These are phyloP conservation scores for Juglanconis sp. DNA, from an alignment of 2,329 filamentous ascomycete species.

Conservation along the genomic window DNA sequence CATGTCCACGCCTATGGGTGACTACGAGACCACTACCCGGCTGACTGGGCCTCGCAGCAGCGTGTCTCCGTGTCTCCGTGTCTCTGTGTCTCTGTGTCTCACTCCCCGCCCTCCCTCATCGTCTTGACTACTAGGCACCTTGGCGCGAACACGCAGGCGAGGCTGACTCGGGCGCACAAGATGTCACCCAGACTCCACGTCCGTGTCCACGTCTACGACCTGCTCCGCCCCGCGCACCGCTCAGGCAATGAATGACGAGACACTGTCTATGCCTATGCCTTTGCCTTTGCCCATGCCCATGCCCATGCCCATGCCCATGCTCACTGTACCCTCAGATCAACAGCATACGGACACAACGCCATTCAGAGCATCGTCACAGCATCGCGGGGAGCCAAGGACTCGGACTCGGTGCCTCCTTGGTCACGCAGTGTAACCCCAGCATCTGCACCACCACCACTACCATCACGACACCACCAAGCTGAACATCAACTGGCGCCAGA, in stretches of 20 bases:
- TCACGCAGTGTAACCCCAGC: slow-evolving; percentile 2
- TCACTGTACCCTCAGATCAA: neutral
- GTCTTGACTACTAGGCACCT: no score
- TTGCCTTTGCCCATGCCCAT: neutral
- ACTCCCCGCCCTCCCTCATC: neutral
- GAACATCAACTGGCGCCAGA: neutral
- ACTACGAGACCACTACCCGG: no score
- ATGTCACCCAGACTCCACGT: neutral
- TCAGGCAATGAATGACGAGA: neutral
- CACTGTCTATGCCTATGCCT: neutral
- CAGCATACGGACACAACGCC: neutral
- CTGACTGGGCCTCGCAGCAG: no score
- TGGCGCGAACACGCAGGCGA: neutral
- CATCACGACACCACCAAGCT: neutral
- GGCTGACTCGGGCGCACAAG: slow-evolving; percentile 3
- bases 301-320: no score
- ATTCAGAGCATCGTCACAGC: neutral
- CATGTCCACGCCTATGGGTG: no score
- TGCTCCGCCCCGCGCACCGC: neutral
- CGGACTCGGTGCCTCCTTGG: neutral
- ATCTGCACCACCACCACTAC: neutral
- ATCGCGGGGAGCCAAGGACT: neutral
- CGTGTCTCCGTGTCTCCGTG: neutral
- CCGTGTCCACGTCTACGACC: neutral
- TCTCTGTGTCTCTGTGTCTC: neutral